Conservation (phyloP, 208 protist species). For the Tritrichomonas musculus region DNA sequence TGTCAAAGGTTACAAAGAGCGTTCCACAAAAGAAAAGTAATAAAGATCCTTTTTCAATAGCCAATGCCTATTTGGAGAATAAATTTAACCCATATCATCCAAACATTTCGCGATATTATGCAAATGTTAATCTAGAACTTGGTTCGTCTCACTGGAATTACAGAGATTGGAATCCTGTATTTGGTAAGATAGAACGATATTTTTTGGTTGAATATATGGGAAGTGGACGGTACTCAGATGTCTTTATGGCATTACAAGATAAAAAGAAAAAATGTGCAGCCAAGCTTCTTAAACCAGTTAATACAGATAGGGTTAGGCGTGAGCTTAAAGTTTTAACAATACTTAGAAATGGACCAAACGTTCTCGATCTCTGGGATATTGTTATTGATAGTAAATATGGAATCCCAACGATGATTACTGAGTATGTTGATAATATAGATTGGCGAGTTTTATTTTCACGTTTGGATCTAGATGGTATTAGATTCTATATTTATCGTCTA, state of each 20-base stretch:
- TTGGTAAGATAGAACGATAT: background rate
- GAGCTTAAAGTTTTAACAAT: background rate
- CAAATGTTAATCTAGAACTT: background rate
- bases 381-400: background rate
- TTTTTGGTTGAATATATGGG: background rate
- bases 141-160: background rate
- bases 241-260: background rate
- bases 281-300: background rate
- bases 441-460: background rate
- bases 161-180: background rate
- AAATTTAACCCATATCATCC: background rate
- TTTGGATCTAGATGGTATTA: background rate
- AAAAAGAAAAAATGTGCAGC: background rate
- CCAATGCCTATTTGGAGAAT: too few relatives aligned
- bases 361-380: background rate
- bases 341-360: background rate
- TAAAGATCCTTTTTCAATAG: too few relatives aligned
- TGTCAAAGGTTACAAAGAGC: too few relatives aligned
- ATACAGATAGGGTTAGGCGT: background rate
- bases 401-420: background rate
- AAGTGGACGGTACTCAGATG: background rate
- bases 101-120: background rate
- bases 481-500: background rate
- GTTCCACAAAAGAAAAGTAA: too few relatives aligned
- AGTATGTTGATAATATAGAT: background rate